Evolutionary conservation across 176 grass and related monocot species (phyloP).

Genomic region (Eleusine coracana): DNA sequence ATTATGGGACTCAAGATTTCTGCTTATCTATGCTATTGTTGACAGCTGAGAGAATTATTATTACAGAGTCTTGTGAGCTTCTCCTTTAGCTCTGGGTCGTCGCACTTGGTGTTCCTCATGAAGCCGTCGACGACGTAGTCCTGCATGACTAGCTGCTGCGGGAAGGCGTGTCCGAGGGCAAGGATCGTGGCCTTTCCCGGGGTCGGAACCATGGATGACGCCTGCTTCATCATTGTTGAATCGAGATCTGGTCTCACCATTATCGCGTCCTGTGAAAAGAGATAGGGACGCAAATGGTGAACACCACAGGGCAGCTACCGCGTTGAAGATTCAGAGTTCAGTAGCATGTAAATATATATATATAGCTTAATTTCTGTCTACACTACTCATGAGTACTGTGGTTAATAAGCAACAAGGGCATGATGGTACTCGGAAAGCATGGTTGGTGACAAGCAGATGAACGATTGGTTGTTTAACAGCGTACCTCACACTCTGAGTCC

Average conservation of each 20-base stretch:
- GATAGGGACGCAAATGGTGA: background rate
- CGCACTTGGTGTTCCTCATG: conserved; percentile 82
- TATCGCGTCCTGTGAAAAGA: background rate
- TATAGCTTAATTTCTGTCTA: background rate
- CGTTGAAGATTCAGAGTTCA: background rate
- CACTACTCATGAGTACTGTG: conserved; percentile 16
- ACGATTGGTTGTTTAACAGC: conserved; percentile 13
- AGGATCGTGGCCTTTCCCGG: conserved; percentile 72
- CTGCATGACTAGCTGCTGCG: conserved; percentile 74
- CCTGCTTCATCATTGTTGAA: background rate
- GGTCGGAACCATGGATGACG: conserved; percentile 26
- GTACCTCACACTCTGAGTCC: background rate
- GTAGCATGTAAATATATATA: conserved; percentile 22
- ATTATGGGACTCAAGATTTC: background rate
- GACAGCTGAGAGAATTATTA: background rate
- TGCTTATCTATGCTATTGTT: too few species aligned
- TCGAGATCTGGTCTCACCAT: conserved; percentile 46
- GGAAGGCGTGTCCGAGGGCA: conserved; percentile 78
- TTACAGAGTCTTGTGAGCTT: conserved; percentile 76
- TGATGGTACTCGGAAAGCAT: conserved; percentile 37
- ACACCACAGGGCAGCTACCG: background rate
- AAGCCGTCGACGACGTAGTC: conserved; percentile 75
- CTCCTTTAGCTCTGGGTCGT: conserved; percentile 70
- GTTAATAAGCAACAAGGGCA: conserved; percentile 56
- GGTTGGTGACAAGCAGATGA: conserved; percentile 53